Conservation (phyloP, 2,329 filamentous ascomycete genomes). For the Didymella pomorum region DNA sequence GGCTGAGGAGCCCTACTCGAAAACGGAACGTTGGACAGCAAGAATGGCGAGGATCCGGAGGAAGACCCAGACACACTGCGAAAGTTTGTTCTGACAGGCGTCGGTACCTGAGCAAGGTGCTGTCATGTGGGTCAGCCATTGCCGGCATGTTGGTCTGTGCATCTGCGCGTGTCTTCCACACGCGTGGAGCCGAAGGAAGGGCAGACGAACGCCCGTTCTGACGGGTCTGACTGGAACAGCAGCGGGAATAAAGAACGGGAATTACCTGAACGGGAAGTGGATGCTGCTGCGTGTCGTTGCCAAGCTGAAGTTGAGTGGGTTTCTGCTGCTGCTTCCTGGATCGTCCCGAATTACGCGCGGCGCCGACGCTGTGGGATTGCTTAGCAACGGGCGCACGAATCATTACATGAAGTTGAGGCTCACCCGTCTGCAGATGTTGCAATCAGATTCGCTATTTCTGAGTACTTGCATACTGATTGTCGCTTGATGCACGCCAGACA, state of each 20-base stretch:
- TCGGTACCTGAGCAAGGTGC: slow-evolving; percentile 35
- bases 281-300: slow-evolving; percentile 35
- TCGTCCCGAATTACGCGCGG: slow-evolving; percentile 35
- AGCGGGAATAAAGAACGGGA: slow-evolving; percentile 25
- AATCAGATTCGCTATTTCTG: slow-evolving; percentile 76
- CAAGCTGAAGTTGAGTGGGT: slow-evolving; percentile 32
- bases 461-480: slow-evolving; percentile 78
- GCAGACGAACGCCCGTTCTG: slow-evolving; percentile 25
- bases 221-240: slow-evolving; percentile 18
- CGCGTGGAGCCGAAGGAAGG: slow-evolving; percentile 9
- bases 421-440: slow-evolving; percentile 66
- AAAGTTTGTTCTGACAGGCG: slow-evolving; percentile 40
- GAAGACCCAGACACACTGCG: slow-evolving; percentile 50
- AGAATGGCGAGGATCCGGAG: slow-evolving; percentile 56
- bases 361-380: slow-evolving; percentile 36
- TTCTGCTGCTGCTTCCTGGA: slow-evolving; percentile 43
- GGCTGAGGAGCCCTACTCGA: slow-evolving; percentile 75
- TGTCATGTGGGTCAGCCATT: slow-evolving; percentile 28
- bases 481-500: slow-evolving; percentile 72
- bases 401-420: slow-evolving; percentile 7
- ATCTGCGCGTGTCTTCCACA: slow-evolving; percentile 1
- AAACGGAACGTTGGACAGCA: slow-evolving; percentile 77
- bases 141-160: slow-evolving; percentile 15
- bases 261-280: slow-evolving; percentile 42
- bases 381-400: slow-evolving; percentile 32